These are phyloP conservation scores for Biancaea sappan DNA, from an alignment of 306 rosid species.

Conservation along the genomic window DNA sequence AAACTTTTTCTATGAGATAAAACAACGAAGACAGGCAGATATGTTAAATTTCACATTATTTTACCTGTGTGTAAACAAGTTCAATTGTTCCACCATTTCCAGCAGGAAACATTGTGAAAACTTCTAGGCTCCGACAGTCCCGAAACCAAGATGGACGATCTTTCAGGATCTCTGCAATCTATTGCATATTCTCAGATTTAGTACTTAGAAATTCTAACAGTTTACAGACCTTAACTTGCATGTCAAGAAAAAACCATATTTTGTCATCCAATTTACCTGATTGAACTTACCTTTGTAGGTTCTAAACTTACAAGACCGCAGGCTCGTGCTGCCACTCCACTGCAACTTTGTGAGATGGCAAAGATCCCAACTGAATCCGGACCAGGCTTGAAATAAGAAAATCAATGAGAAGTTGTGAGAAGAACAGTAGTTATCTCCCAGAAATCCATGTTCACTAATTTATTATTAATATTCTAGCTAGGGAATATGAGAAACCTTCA, in stretches of 20 bases:
- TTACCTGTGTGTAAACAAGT: constrained; percentile 92
- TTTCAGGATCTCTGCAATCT: constrained; percentile 99
- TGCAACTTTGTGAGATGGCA: constrained; percentile 95
- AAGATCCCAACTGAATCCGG: constrained; percentile 99
- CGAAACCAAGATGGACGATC: constrained; percentile 99
- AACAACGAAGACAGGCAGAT: background rate
- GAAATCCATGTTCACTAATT: background rate
- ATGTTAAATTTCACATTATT: background rate
- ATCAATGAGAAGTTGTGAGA: background rate
- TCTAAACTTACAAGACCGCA: constrained; percentile 98
- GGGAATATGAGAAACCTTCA: constrained; percentile 68
- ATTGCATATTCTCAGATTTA: constrained; percentile 5
- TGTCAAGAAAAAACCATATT: constrained; percentile 18
- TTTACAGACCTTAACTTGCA: background rate
- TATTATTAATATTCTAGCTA: background rate
- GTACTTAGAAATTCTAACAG: constrained; percentile 27
- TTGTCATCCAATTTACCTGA: background rate
- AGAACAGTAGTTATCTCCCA: background rate
- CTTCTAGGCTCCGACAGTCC: constrained; percentile 96
- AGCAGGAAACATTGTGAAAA: constrained; percentile 90
- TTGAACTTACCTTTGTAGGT: constrained; percentile 71
- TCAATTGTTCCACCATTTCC: constrained; percentile 96
- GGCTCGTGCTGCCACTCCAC: constrained; percentile 99
- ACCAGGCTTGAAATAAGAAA: constrained; percentile 78
- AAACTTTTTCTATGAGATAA: background rate